phyloP scores from a whole-genome alignment of 2,329 filamentous ascomycete species.

The Exserohilum rostratum region DNA sequence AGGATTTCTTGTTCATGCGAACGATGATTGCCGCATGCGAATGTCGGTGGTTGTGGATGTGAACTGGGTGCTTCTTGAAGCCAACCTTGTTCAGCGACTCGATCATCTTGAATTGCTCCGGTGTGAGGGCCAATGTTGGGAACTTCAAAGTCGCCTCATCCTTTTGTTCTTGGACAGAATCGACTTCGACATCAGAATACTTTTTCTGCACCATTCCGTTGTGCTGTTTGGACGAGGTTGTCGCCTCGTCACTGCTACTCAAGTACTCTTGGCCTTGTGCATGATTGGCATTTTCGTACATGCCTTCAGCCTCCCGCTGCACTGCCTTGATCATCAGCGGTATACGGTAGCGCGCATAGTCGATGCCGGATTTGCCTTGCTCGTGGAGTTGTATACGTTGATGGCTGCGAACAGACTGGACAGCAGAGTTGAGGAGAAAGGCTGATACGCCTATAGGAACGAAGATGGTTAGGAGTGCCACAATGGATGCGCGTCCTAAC shows the following conservation, averaged over 20 bases:
- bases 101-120: slow-evolving; percentile 85
- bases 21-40: slow-evolving; percentile 92
- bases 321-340: slow-evolving; percentile 74
- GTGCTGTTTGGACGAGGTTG: slow-evolving; percentile 26
- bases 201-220: slow-evolving; percentile 20
- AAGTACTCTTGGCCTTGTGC: slow-evolving; percentile 75
- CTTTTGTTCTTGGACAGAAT: slow-evolving; percentile 40
- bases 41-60: slow-evolving; percentile 76
- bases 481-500: slow-evolving; percentile 65
- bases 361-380: slow-evolving; percentile 69
- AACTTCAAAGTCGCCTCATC: slow-evolving; percentile 52
- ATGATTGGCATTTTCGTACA: slow-evolving; percentile 74
- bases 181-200: slow-evolving; percentile 24
- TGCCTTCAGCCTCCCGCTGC: slow-evolving; percentile 76
- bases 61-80: slow-evolving; percentile 66
- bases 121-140: slow-evolving; percentile 77
- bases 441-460: slow-evolving; percentile 73
- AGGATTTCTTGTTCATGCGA: slow-evolving; percentile 67
- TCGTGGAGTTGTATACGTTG: slow-evolving; percentile 79
- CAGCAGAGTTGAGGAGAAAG: slow-evolving; percentile 75
- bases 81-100: slow-evolving; percentile 71
- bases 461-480: slow-evolving; percentile 69
- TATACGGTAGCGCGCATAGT: slow-evolving; percentile 73
- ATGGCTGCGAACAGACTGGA: slow-evolving; percentile 77
- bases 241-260: slow-evolving; percentile 58